Base-by-base conservation (phyloP, 2,329 filamentous ascomycete genomes). In the Dissoconium aciculare region DNA sequence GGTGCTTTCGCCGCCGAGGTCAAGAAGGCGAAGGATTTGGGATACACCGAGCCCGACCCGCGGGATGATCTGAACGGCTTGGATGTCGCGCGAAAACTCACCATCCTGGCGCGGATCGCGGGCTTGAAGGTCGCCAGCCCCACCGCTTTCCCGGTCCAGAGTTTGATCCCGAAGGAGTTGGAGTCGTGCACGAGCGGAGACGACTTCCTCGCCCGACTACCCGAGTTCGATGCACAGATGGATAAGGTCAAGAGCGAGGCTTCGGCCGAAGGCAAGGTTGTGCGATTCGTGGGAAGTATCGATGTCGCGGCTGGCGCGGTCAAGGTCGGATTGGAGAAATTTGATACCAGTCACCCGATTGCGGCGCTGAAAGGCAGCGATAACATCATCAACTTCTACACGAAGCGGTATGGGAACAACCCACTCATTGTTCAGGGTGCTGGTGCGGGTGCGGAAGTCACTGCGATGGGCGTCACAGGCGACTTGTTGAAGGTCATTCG, bases 351-450 rank as follows among this genome's bases (percentile, higher is more conserved):
- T 37, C 83, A 91, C 52, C 81, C 89, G 9, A 94, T 98, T 59
- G 89, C 89, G 10, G 78, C 80, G 28, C 67, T 98, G 35, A 92
- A 93, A 69, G 89, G 89, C 19, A 95, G 85, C 56, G 89, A 95
- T 55, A 98, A 98, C 64, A 92, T 98, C 54, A 93, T 98, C 53
- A 92, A 78, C 64, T 94, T 98, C 66, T 92, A 94, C 60, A 98
- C 89, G 4, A 79, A 91, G 66, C 71, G 89, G 48, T 98, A 98
- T 53, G 84, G 84, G 35, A 69, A 66, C 52, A 91, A 87, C 58
- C 85, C 89, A 26, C 65, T 98, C 40, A 93, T 94, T 52, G 73
- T 98, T 40, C 87, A 95, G 62, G 89, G 89, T 36, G 84, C 83
- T 19, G 89, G 62, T 38, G 89, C 89, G 15, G 89, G 89, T 46